These are phyloP conservation scores for Verbascum thapsus DNA, from an alignment of 257 asterid species.

Conservation along the genomic window DNA sequence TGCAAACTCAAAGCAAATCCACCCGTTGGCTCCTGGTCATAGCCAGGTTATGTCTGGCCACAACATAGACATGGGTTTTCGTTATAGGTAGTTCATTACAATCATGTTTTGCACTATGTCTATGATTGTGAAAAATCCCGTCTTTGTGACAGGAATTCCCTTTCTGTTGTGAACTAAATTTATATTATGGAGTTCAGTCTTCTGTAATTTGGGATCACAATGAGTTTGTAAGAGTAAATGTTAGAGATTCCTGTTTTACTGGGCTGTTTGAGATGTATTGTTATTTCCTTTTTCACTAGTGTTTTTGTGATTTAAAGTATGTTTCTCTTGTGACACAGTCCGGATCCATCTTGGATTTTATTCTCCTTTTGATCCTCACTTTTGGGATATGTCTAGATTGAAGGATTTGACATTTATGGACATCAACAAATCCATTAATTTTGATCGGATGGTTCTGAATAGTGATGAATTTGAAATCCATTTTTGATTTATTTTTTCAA, in stretches of 20 bases:
- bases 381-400: too few species aligned
- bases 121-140: constrained; percentile 11
- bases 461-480: too few species aligned
- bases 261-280: constrained; percentile 17
- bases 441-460: too few species aligned
- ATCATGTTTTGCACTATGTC: constrained; percentile 10
- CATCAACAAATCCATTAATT: too few species aligned
- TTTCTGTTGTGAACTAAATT: neutral
- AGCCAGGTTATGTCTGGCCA: constrained; percentile 59
- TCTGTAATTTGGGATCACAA: constrained; percentile 27
- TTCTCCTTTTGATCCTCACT: too few species aligned
- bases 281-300: neutral
- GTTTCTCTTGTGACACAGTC: neutral
- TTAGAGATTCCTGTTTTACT: constrained; percentile 5
- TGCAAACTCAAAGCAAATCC: constrained; percentile 66
- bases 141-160: neutral
- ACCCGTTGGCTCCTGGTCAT: constrained; percentile 48
- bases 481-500: too few species aligned
- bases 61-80: constrained; percentile 65
- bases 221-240: constrained; percentile 15
- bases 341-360: neutral
- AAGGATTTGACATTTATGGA: too few species aligned
- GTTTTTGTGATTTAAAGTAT: neutral
- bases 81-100: constrained; percentile 43
- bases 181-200: constrained; percentile 18